Evolutionary conservation across 352 stramenopile genomes (phyloP), one percentile per base, ranked within the genome.

Genomic region (Globisporangium orthogonon): DNA sequence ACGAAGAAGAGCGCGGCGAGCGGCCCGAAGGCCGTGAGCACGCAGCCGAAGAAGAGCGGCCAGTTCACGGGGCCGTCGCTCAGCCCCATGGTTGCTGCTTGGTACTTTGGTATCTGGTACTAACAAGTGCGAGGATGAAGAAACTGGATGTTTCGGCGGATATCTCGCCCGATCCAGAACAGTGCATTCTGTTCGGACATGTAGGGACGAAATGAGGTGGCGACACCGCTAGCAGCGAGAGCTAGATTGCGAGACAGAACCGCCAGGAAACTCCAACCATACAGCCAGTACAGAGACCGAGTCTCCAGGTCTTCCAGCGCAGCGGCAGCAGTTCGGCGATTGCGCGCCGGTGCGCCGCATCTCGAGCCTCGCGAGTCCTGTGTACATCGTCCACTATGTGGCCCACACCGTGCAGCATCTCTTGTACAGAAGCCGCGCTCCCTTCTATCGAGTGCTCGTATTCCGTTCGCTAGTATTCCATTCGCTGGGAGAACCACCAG

Each of bases 21-120:
- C 17, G 85, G 83, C 4, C 79, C 83, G 58, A 92, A 92, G 23
- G 75, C 85, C 52, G 81, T 76, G 43, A 94, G 72, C 58, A 91
- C 84, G 64, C 78, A 91, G 51, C 85, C 85, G 61, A 89, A 88
- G 56, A 94, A 78, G 10, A 94, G 83, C 64, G 83, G 82, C 82
- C 83, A 94, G 68, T 92, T 90, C 41, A 92, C 80, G 48, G 67
- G 72, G 9, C 73, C 70, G 64, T 87, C 77, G 70, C 80, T 72
- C 31, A 91, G 65, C 46, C 71, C 76, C 81, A 91, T 91, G 60
- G 14, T 52, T 30, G 14, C 17, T 44, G 13, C 49, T 15, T 43
- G n/a, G 3, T n/a, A 13, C 10, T 31, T 46, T 11, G 7, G 28
- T 6, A 31, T 41, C 10, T 41, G 35, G 9, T 15, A 41, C 2